Base-by-base conservation (phyloP, 1,284 basidiomycete species). In the Ceratobasidium sp. region DNA sequence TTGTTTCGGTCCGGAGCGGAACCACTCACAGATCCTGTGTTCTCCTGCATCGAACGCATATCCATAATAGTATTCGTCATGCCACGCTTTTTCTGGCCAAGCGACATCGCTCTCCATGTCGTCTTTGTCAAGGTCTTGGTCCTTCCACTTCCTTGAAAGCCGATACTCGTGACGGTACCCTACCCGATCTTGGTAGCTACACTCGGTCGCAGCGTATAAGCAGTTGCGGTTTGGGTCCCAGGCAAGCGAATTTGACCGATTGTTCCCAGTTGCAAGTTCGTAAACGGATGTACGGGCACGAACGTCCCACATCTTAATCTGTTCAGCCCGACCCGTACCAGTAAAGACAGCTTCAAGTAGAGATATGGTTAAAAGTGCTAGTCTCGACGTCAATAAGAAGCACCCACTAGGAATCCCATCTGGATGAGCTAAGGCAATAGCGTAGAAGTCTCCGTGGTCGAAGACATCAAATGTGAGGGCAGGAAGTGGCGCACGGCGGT, bases 221-320 rank as follows among this genome's bases (percentile, higher is more conserved):
- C 7, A 46, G 33, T 77, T 68, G 28, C 57, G 65, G 23, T n/a
- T 40, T 13, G 65, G 26, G 46, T 77, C 76, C 76, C 76, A 77
- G 3, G 66, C 65, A 12, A 77, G 67, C 9, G 64, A 50, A 13
- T 54, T 20, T 12, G 70, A 66, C n/a, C 40, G 54, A 44, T 68
- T 77, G 59, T 77, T 77, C 10, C 76, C 76, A n/a, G 76, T 77
- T 28, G 76, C 28, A 23, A 77, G 67, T 38, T 77, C 76, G 46
- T 77, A 77, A 5, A 77, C 52, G 10, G 64, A 17, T 17, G 66
- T 42, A 20, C 59, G 66, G 7, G 76, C 67, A 17, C 76, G 76
- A 50, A 77, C 23, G 56, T 77, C 76, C 76, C 76, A 77, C 38
- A 59, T 26, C 28, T 69, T 70, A 26, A 77, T 59, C 26, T 70